phyloP scores from a whole-genome alignment of 306 rosid genomes.

The Lagenaria siceraria region DNA sequence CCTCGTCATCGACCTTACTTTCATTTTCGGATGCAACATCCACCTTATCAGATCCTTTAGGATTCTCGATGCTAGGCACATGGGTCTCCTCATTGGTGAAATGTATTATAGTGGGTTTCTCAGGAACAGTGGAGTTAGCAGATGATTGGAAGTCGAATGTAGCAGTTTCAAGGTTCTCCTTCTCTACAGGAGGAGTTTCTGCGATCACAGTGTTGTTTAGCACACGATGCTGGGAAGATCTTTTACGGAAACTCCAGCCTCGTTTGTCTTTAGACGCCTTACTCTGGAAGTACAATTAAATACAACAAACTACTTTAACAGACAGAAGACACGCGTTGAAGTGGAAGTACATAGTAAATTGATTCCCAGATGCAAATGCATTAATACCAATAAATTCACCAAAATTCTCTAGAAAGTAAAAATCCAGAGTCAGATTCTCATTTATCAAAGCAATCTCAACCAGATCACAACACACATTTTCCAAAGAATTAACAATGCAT shows the following conservation, averaged over 20 bases:
- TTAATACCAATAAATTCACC: neutral
- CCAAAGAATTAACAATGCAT: neutral
- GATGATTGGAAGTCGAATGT: constrained; percentile 27
- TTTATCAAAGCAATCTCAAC: neutral
- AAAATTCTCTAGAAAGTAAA: neutral
- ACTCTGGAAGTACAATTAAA: constrained; percentile 23
- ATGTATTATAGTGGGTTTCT: constrained; percentile 38
- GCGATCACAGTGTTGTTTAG: constrained; percentile 70
- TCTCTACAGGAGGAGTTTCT: constrained; percentile 42
- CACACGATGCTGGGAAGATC: constrained; percentile 73
- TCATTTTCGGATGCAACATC: constrained; percentile 25
- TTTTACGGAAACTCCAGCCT: constrained; percentile 93
- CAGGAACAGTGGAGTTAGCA: constrained; percentile 33
- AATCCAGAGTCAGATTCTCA: constrained; percentile 1
- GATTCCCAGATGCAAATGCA: neutral
- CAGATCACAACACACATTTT: neutral
- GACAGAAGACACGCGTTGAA: neutral
- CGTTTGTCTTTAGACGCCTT: constrained; percentile 70
- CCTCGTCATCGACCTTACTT: constrained; percentile 24
- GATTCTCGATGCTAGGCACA: constrained; percentile 19
- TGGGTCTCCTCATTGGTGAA: constrained; percentile 41
- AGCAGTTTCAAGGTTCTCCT: constrained; percentile 52
- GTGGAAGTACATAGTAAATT: neutral
- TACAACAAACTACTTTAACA: neutral
- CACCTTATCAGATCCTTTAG: constrained; percentile 24